phyloP scores from a whole-genome alignment of 352 stramenopile genomes.

The Globisporangium abappressorium region DNA sequence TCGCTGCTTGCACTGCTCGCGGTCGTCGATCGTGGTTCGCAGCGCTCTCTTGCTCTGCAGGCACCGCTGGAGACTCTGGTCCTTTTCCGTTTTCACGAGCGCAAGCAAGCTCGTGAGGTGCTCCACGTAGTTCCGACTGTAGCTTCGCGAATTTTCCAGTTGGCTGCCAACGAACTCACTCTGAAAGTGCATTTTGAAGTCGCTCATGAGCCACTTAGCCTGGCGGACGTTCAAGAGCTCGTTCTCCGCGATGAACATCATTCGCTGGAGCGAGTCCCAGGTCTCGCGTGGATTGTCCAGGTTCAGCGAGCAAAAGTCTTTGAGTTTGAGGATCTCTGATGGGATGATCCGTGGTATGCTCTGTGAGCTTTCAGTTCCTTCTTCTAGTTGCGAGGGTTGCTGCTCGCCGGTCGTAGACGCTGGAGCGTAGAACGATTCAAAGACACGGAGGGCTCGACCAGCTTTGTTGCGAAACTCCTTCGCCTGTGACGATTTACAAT shows the following conservation, averaged over 20 bases:
- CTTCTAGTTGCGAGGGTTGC: background rate
- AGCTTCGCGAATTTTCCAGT: conserved; percentile 9
- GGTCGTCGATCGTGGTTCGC: conserved; percentile 16
- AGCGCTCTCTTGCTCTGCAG: conserved; percentile 15
- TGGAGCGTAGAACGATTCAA: conserved; percentile 6
- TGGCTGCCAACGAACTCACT: conserved; percentile 17
- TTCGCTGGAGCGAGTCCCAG: conserved; percentile 16
- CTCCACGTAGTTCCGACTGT: conserved; percentile 10
- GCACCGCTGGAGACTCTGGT: conserved; percentile 11
- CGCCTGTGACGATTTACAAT: background rate
- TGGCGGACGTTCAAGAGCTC: conserved; percentile 13
- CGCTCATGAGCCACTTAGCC: conserved; percentile 3
- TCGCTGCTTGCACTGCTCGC: conserved; percentile 21
- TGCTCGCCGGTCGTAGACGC: too few species aligned
- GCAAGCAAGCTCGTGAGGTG: conserved; percentile 15
- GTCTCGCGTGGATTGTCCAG: conserved; percentile 4
- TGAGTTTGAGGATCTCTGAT: conserved; percentile 10
- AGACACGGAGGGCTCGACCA: background rate
- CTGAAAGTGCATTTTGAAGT: conserved; percentile 30
- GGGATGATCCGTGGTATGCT: background rate
- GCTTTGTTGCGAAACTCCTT: background rate
- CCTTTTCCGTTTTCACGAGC: conserved; percentile 7
- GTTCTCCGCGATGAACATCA: conserved; percentile 7
- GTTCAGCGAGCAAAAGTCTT: conserved; percentile 16
- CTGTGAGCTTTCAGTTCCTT: background rate